Evolutionary conservation across 2,329 filamentous ascomycete genomes (phyloP).

Genomic region (Aspergillus piperis): DNA sequence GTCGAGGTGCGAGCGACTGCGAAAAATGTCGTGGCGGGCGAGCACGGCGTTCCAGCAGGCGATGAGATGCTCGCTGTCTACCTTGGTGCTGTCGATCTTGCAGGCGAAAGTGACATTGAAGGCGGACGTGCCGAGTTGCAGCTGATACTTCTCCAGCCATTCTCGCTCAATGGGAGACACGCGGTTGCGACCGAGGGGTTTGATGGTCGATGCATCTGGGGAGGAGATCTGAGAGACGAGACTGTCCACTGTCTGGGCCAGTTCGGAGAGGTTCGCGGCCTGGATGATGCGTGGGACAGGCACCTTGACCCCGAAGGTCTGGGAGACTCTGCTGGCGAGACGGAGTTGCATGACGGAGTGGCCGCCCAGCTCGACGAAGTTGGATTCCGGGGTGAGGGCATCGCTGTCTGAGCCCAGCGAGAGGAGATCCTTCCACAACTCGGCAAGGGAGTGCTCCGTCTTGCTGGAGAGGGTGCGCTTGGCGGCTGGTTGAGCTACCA

Average conservation of each 20-base stretch:
- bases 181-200: neutral
- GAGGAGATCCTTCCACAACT: slow-evolving; percentile 7
- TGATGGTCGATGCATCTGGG: neutral
- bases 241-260: neutral
- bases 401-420: neutral
- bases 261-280: neutral
- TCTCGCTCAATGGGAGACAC: neutral
- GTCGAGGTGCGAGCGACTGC: neutral
- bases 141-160: neutral
- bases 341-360: slow-evolving; percentile 20
- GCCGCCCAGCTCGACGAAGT: slow-evolving; percentile 18
- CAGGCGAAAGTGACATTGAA: slow-evolving; percentile 8
- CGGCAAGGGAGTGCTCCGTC: neutral
- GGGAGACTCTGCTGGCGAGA: slow-evolving; percentile 8
- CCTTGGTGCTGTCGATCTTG: neutral
- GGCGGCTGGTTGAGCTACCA: neutral
- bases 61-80: neutral
- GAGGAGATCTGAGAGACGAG: neutral
- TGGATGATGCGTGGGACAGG: neutral
- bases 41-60: neutral
- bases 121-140: neutral
- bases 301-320: neutral
- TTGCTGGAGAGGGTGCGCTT: neutral
- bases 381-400: neutral
- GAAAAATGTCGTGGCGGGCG: slow-evolving; percentile 6